Percentiles rank a stretch among this genome's conserved stretches.
Conservation (phyloP, 106 monocot species). For the Dactylorhiza incarnata region DNA sequence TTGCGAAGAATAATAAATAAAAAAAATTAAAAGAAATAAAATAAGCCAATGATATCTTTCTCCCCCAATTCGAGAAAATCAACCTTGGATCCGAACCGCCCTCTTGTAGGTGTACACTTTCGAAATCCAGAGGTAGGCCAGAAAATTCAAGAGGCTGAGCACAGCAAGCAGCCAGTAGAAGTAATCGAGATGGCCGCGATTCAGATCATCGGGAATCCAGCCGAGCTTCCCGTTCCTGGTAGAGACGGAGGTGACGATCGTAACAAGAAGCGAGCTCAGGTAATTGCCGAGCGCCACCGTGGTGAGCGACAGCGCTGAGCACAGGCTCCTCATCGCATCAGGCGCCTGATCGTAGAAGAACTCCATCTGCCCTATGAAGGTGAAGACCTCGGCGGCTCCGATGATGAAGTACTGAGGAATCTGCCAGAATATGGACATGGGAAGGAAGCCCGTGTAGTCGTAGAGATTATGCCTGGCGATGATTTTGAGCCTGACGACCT, state of each 20-base stretch:
- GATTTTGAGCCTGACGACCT: slow-evolving; percentile 41
- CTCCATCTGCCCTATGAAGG: slow-evolving; percentile 56
- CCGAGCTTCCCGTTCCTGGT: slow-evolving; percentile 35
- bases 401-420: slow-evolving; percentile 69
- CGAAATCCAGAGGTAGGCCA: slow-evolving; percentile 35
- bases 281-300: slow-evolving; percentile 46
- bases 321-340: slow-evolving; percentile 70
- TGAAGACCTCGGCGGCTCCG: slow-evolving; percentile 55
- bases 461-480: slow-evolving; percentile 37
- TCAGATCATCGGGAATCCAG: slow-evolving; percentile 60
- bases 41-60: no score
- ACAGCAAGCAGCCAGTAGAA: slow-evolving; percentile 53
- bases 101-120: slow-evolving; percentile 57
- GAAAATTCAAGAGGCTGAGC: slow-evolving; percentile 39
- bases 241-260: slow-evolving; percentile 29
- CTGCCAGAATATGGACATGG: slow-evolving; percentile 66
- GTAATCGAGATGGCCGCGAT: slow-evolving; percentile 52
- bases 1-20: no score
- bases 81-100: slow-evolving; percentile 2
- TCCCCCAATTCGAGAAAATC: not conserved
- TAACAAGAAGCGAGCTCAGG: slow-evolving; percentile 44
- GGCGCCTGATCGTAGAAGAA: slow-evolving; percentile 77
- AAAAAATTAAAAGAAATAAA: no score
- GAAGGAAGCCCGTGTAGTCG: slow-evolving; percentile 27
- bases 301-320: slow-evolving; percentile 53